A percentile compares a stretch with the other conserved stretches of the same genome.
phyloP scores from a whole-genome alignment of 2,329 filamentous ascomycete genomes.

The Aspergillus hortae region DNA sequence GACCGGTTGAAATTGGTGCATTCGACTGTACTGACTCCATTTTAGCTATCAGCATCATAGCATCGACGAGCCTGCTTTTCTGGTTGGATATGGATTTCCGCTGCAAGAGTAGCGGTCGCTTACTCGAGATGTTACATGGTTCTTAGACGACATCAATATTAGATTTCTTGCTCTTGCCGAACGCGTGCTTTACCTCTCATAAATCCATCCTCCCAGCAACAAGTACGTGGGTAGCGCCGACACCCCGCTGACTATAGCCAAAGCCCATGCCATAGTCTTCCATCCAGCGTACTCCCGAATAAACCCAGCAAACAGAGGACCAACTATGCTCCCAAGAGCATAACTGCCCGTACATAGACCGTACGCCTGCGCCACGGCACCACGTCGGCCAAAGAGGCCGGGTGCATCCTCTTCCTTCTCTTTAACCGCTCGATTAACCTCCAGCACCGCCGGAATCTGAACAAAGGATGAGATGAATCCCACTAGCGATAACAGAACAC shows the following conservation, averaged over 20 bases:
- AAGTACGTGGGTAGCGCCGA: neutral
- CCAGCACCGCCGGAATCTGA: slow-evolving; percentile 48
- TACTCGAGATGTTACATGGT: neutral
- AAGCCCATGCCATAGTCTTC: slow-evolving; percentile 51
- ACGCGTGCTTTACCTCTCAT: no score
- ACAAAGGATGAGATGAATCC: no score
- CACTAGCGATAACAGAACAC: no score
- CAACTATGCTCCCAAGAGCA: slow-evolving; percentile 49
- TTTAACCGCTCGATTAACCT: slow-evolving; percentile 59
- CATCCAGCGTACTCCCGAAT: slow-evolving; percentile 47
- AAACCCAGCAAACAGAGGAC: slow-evolving; percentile 52
- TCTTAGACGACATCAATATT: no score
- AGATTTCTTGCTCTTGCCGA: no score
- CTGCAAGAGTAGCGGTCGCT: slow-evolving; percentile 12
- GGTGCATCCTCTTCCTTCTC: slow-evolving; percentile 52
- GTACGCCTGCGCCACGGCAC: slow-evolving; percentile 60
- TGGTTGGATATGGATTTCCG: slow-evolving; percentile 41
- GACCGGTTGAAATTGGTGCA: neutral
- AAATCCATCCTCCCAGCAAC: neutral
- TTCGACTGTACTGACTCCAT: neutral
- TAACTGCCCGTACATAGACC: slow-evolving; percentile 54
- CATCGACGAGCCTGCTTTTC: slow-evolving; percentile 38
- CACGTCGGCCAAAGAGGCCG: slow-evolving; percentile 52
- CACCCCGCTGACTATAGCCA: slow-evolving; percentile 27
- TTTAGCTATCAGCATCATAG: slow-evolving; percentile 36